phyloP scores from a whole-genome alignment of 1,139 yeast species.

The Diutina sp. region DNA sequence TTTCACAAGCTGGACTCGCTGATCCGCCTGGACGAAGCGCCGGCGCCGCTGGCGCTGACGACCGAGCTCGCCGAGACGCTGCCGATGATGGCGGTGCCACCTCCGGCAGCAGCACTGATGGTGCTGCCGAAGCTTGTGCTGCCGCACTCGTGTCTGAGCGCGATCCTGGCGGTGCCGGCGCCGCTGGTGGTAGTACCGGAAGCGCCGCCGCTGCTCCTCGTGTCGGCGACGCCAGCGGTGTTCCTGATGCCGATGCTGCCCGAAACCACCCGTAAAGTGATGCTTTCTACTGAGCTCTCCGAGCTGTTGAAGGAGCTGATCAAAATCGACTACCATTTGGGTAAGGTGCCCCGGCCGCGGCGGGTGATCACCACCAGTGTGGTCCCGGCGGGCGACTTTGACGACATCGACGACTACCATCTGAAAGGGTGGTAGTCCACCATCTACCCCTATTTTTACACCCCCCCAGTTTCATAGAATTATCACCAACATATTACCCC shows the following conservation, averaged over 20 bases:
- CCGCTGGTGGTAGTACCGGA: background rate
- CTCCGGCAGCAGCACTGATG: background rate
- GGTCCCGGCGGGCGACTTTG: background rate
- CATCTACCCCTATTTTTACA: background rate
- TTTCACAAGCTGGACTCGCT: constrained; percentile 1
- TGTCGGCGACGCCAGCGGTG: background rate
- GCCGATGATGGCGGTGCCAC: background rate
- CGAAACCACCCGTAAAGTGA: background rate
- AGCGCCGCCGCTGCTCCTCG: background rate
- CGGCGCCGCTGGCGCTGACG: background rate
- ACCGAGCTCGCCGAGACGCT: background rate
- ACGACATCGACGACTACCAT: constrained; percentile 1
- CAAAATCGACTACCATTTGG: background rate
- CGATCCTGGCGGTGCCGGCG: constrained; percentile 2
- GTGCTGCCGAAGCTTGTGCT: background rate
- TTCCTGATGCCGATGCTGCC: constrained; percentile 1
- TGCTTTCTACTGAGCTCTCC: background rate
- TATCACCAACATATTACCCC: no score
- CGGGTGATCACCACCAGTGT: background rate
- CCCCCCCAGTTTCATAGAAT: background rate
- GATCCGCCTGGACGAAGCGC: background rate
- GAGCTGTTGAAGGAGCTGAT: background rate
- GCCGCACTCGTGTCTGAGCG: background rate
- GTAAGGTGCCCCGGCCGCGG: background rate
- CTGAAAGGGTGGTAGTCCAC: background rate